phyloP scores from a whole-genome alignment of 139 green algal species.

The Zygnema circumcarinatum region DNA sequence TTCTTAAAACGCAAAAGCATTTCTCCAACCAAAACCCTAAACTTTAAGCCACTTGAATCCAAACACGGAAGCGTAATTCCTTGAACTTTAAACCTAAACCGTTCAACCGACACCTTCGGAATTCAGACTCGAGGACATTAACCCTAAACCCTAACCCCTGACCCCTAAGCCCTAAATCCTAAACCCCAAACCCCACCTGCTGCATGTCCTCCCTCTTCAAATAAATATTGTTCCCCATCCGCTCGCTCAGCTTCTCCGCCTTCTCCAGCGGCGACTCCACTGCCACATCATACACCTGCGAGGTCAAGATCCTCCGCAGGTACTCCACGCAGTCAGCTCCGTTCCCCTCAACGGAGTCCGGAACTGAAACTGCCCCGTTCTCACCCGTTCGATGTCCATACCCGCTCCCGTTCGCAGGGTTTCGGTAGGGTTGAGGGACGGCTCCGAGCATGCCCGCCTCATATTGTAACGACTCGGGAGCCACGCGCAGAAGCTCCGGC shows the following conservation, averaged over 20 bases:
- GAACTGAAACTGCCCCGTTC: neutral
- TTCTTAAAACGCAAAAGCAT: neutral
- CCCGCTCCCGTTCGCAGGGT: no score
- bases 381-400: no score
- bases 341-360: neutral
- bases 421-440: no score
- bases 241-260: slow-evolving; percentile 78
- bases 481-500: slow-evolving; percentile 2
- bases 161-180: no score
- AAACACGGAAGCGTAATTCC: neutral
- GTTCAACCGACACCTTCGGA: neutral
- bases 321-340: slow-evolving; percentile 71
- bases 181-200: slow-evolving; percentile 68
- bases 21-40: neutral
- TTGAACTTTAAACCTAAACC: neutral
- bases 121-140: no score
- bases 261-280: slow-evolving; percentile 85
- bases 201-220: slow-evolving; percentile 97
- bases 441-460: slow-evolving; percentile 8
- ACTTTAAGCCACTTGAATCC: neutral
- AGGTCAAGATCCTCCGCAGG: slow-evolving; percentile 86
- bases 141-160: no score
- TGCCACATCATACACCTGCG: slow-evolving; percentile 95
- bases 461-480: slow-evolving; percentile 13
- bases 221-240: slow-evolving; percentile 75